These are phyloP conservation scores for Lolium multiflorum DNA, from an alignment of 176 grass and related monocot genomes.

Conservation along the genomic window DNA sequence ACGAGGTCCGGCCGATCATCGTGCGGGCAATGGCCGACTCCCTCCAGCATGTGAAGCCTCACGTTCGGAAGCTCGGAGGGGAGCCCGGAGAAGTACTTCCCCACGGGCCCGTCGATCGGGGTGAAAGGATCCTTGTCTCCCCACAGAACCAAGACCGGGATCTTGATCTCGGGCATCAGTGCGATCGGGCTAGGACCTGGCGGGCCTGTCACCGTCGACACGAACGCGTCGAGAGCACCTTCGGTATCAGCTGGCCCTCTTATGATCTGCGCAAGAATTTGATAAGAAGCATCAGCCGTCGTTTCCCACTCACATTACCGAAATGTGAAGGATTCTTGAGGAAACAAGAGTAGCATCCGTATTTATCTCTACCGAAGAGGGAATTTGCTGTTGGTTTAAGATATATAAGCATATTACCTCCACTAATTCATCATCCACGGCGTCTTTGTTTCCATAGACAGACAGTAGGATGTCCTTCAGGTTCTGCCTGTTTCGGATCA, in stretches of 20 bases:
- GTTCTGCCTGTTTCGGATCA: constrained; percentile 56
- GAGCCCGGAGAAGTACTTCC: constrained; percentile 76
- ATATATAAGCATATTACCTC: constrained; percentile 49
- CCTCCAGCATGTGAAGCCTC: constrained; percentile 67
- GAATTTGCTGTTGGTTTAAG: not conserved
- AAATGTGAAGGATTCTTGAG: not conserved
- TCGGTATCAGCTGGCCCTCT: constrained; percentile 65
- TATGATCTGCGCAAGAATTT: constrained; percentile 61
- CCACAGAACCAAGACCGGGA: constrained; percentile 87
- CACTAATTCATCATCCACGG: constrained; percentile 75
- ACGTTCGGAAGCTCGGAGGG: constrained; percentile 67
- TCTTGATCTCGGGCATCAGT: constrained; percentile 66
- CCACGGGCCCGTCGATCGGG: constrained; percentile 86
- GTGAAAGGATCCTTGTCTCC: constrained; percentile 89
- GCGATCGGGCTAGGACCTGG: constrained; percentile 73
- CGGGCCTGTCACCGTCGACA: constrained; percentile 89
- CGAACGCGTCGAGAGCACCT: constrained; percentile 86
- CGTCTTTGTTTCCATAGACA: constrained; percentile 76
- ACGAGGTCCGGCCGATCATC: constrained; percentile 87
- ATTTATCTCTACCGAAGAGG: too few relatives aligned
- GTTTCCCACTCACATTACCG: too few relatives aligned
- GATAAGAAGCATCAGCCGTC: constrained; percentile 17
- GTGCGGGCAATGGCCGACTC: constrained; percentile 90
- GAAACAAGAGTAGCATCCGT: not conserved
- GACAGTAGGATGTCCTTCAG: constrained; percentile 79